Evolutionary conservation across 192 early-diverging fungal species (phyloP), one percentile per base, ranked within the genome.

Genomic region (Coemansia sp.): DNA sequence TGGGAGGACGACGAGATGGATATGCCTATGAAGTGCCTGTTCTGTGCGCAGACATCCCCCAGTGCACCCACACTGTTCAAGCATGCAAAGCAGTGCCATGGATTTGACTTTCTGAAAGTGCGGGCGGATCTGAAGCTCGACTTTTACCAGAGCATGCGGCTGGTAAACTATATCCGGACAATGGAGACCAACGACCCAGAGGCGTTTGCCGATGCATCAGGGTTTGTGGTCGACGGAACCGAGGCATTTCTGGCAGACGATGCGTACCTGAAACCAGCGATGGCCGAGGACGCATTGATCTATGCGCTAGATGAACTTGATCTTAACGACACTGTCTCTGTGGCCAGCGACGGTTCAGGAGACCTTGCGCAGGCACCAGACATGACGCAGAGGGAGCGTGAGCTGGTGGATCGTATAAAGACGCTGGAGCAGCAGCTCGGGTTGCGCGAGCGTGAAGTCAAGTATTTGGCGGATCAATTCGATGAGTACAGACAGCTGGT

Each of bases 91-190:
- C 22, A 57, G 10, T 29, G 38, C 2, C 90, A 92, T 47, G 82
- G 78, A 6, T 92, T 92, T 75, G 87, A 92, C 64, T 90, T 92
- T 71, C 50, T 83, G 6, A 64, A 66, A 27, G 71, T 76, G 2
- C 76, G 84, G 6, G 55, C 64, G 1, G 42, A 30, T 6, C 61
- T 71, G 17, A 33, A 72, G 19, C 84, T 97, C 15, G 92, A 95
- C 60, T 95, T 95, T 69, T 97, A 97, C 82, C 87, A 87, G 42
- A 88, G 88, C 59, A 79, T 83, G 72, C 72, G 81, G 19, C 59
- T 70, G 7, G 68, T 83, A 36, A 83, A 83, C 72, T 83, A 83
- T 57, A 79, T 83, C 29, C 72, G 81, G 55, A 64, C 55, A 4
- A 62, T 65, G 68, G 68, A 59, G n/a, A 44, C 65, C 28, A 61